Percentiles rank a stretch among this genome's conserved stretches.
These are phyloP conservation scores for Hippophae rhamnoides DNA, from an alignment of 306 rosid genomes.

Conservation along the genomic window DNA sequence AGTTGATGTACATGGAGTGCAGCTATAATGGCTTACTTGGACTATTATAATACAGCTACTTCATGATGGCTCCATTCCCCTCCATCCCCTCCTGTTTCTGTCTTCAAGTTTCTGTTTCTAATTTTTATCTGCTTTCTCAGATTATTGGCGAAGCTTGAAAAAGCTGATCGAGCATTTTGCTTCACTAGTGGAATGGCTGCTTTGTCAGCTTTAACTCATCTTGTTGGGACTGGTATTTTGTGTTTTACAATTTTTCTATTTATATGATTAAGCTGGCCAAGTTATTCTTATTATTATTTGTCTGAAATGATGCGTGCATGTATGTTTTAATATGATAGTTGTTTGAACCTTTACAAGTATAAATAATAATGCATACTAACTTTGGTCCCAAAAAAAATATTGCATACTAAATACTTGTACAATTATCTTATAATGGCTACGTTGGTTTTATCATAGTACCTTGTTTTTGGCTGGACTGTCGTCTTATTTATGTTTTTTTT, in stretches of 20 bases:
- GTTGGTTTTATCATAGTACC: too few species aligned
- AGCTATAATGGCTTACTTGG: slow-evolving; percentile 5
- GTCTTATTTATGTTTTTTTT: too few species aligned
- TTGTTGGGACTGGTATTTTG: slow-evolving; percentile 58
- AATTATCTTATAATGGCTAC: too few species aligned
- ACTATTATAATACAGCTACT: background rate
- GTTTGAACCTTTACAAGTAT: too few species aligned
- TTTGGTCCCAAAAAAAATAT: too few species aligned
- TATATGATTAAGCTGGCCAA: slow-evolving; percentile 4
- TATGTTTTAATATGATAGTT: background rate
- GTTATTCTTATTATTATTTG: background rate
- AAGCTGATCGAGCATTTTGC: slow-evolving; percentile 87
- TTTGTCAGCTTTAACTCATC: slow-evolving; percentile 68
- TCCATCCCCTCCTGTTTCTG: background rate
- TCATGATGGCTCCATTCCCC: background rate
- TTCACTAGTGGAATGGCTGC: slow-evolving; percentile 99
- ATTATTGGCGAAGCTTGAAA: slow-evolving; percentile 74
- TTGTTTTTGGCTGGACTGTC: too few species aligned
- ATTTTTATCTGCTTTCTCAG: slow-evolving; percentile 34
- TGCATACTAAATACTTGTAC: too few species aligned
- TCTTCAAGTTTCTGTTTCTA: background rate
- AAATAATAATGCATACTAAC: too few species aligned
- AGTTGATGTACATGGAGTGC: slow-evolving; percentile 2
- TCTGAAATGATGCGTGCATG: background rate
- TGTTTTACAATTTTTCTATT: slow-evolving; percentile 17